Evolutionary conservation across 257 asterid species (phyloP), one percentile per base, ranked within the genome.

Genomic region (Penstemon barbatus): DNA sequence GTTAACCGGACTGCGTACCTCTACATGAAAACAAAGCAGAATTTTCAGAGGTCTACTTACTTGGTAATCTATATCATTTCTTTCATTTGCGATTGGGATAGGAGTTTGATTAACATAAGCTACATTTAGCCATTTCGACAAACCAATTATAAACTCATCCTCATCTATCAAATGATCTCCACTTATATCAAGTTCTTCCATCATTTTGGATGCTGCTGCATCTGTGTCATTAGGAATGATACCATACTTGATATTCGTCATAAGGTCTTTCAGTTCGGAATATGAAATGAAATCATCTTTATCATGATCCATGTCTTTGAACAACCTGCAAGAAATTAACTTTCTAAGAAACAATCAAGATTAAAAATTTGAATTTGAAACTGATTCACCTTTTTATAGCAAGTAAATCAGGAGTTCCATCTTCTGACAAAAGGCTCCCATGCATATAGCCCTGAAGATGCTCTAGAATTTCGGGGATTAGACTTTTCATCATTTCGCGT

Each of bases 71-170:
- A 25, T 25, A 25, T 25, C 33, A 25, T 25, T 25, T 25, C 33
- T 25, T 25, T 25, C 33, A 25, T 2, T 25, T 25, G 33, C 2
- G 33, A 25, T 25, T 25, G 33, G 33, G 33, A 25, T 25, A 25
- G 33, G 49, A 0, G 54, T 44, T 4, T 5, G 71, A 66, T 80
- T 57, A 61, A 61, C 7, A 62, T 63, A 58, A 36, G 74, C 61
- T 2, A 58, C 57, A 5, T 62, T 54, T 13, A 80, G 80, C 86
- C 85, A 86, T 57, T 55, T 75, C 64, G 77, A 77, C 45, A 84
- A 67, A 38, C 93, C 87, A 0, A 3, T 7, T 4, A 77, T 61
- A 41, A 86, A 86, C 69, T 86, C 93, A 0, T 82, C 85, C 79
- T 80, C 83, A 12, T 46, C 53, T 12, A 86, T 74, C 68, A 80